Evolutionary conservation across 2,329 filamentous ascomycete genomes (phyloP).

Genomic region (Conoideocrella luteorostrata): DNA sequence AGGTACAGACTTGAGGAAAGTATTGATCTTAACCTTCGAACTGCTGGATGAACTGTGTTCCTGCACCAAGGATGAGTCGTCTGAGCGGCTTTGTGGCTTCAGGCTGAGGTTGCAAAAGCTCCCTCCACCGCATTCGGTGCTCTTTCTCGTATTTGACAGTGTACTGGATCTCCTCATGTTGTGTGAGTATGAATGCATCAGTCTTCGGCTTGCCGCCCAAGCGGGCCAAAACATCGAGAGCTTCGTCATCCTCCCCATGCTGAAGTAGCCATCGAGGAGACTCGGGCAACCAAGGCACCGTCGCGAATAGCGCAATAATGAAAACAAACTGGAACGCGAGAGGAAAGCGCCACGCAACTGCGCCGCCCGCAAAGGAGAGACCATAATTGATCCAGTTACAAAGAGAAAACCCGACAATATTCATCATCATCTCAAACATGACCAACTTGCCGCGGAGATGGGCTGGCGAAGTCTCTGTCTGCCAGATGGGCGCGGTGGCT

Average conservation of each 20-base stretch:
- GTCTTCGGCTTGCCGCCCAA: conserved; percentile 21
- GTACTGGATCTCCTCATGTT: conserved; percentile 2
- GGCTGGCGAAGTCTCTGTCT: conserved; percentile 28
- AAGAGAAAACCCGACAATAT: conserved; percentile 25
- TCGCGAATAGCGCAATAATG: too few species aligned
- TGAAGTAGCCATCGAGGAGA: conserved; percentile 27
- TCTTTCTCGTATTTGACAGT: too few species aligned
- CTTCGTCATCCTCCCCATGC: conserved; percentile 21
- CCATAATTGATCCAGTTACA: conserved; percentile 35
- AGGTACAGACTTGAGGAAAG: too few species aligned
- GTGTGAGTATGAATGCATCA: too few species aligned
- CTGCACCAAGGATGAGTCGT: not conserved
- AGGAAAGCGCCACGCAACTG: conserved; percentile 36
- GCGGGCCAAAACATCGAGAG: conserved; percentile 18
- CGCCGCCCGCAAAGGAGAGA: conserved; percentile 28
- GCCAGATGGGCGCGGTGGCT: conserved; percentile 31
- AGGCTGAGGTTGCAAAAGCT: too few species aligned
- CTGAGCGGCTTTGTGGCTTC: too few species aligned
- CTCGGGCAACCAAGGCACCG: conserved; percentile 25
- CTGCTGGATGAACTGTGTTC: not conserved
- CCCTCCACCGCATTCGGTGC: too few species aligned
- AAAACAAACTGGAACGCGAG: conserved; percentile 41
- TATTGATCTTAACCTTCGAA: too few species aligned
- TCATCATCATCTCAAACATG: conserved; percentile 10
- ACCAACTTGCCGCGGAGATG: not conserved